Conservation (phyloP, 331 rosid genomes). For the Saraca asoca region DNA sequence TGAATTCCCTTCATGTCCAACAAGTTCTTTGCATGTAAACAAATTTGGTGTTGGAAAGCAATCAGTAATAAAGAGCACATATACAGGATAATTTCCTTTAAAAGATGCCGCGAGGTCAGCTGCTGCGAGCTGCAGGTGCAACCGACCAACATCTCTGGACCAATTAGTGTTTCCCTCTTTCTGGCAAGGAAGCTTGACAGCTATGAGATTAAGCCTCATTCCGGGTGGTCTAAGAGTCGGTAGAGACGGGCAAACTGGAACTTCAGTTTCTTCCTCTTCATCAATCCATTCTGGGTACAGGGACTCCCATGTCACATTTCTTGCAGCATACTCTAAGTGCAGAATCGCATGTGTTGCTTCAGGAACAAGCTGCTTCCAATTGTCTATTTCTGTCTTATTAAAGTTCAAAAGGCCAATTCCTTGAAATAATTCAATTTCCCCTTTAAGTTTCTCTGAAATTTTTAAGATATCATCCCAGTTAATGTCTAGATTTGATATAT, state of each 20-base stretch:
- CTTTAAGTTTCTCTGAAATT: conserved; percentile 41
- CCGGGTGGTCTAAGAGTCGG: conserved; percentile 62
- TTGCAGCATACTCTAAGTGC: conserved; percentile 58
- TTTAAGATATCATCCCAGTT: conserved; percentile 57
- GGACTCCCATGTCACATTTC: conserved; percentile 78
- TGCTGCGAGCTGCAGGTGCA: conserved; percentile 89
- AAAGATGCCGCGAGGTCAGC: conserved; percentile 76
- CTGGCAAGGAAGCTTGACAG: conserved; percentile 80
- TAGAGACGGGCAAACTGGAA: conserved; percentile 79
- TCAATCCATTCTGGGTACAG: conserved; percentile 96
- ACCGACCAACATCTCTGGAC: conserved; percentile 90
- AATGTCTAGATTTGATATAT: conserved; percentile 46
- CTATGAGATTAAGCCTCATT: conserved; percentile 62
- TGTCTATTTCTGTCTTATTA: conserved; percentile 54
- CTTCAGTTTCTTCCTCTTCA: conserved; percentile 77
- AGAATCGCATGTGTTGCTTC: conserved; percentile 53
- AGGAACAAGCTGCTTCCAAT: conserved; percentile 65
- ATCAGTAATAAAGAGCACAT: conserved; percentile 64
- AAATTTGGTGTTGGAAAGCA: conserved; percentile 81
- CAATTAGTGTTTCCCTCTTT: conserved; percentile 63
- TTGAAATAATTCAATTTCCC: conserved; percentile 46
- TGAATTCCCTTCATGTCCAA: conserved; percentile 57
- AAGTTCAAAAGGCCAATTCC: conserved; percentile 82
- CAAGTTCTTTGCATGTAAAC: conserved; percentile 71
- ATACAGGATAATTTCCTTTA: conserved; percentile 66